phyloP scores from a whole-genome alignment of 2,329 filamentous ascomycete species.

The Sporothrix schenckii region DNA sequence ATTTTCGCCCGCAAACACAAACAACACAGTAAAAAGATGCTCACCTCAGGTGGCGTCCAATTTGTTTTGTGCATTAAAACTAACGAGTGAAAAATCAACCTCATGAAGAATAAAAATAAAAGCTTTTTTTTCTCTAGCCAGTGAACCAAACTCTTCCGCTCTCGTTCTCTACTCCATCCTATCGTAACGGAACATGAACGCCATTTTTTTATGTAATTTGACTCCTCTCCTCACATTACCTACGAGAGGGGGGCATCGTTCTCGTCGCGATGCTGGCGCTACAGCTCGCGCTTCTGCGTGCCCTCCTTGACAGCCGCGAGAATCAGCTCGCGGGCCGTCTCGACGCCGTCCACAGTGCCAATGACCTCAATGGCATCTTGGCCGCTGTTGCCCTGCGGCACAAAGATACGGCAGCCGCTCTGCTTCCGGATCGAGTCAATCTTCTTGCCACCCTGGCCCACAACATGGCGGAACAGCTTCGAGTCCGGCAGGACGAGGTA shows the following conservation, averaged over 20 bases:
- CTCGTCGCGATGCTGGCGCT: neutral
- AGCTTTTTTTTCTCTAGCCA: conserved; percentile 21
- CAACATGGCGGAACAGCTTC: conserved; percentile 83
- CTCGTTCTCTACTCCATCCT: neutral
- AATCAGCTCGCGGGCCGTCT: conserved; percentile 86
- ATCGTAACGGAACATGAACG: neutral
- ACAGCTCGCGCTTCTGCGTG: conserved; percentile 38
- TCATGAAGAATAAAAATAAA: neutral
- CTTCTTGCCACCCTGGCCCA: conserved; percentile 84
- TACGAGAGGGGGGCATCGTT: neutral
- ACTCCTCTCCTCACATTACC: neutral
- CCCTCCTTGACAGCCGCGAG: conserved; percentile 76
- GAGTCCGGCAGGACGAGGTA: conserved; percentile 91
- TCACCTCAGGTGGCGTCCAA: neutral
- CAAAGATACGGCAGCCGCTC: conserved; percentile 91
- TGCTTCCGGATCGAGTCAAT: conserved; percentile 92
- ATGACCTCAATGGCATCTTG: conserved; percentile 88
- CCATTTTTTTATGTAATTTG: neutral
- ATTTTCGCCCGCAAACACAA: neutral
- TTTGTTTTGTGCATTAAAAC: conserved; percentile 8
- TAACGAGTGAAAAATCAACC: neutral
- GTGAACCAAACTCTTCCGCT: neutral
- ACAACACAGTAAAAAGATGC: neutral
- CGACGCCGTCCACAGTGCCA: conserved; percentile 76
- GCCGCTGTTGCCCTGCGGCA: conserved; percentile 65